Evolutionary conservation across 169 alveolate genomes (phyloP), one percentile per base, ranked within the genome.

Genomic region (Plasmodium chabaudi): DNA sequence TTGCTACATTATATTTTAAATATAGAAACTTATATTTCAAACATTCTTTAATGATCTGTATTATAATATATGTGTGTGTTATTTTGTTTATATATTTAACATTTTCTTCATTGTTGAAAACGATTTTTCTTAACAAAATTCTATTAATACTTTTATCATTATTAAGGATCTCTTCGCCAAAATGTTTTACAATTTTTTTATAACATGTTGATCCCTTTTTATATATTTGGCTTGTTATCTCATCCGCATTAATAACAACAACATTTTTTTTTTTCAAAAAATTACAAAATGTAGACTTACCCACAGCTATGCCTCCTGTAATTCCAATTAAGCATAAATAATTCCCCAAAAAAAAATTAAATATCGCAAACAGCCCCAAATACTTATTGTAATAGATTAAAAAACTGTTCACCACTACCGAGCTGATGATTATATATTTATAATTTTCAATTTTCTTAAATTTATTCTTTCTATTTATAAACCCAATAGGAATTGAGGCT

Each of bases 221-320:
- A 89, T 92, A 88, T 15, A 94, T 71, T 92, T 92, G 93, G 39
- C 23, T 63, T 4, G 74, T 51, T 46, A 65, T 55, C n/a, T 44
- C 89, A 55, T 46, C 75, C 17, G 71, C 73, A 79, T 72, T 91
- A 46, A 69, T 92, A 87, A 92, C 91, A 88, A 46, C 96, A 64
- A 68, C 93, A 68, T 82, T 90, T 88, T 67, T 93, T 88, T 55
- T 93, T 94, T 67, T 91, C 79, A 60, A 44, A 71, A 55, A 94
- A 87, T 55, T 84, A 91, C 96, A 94, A 55, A 94, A 88, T 15
- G 96, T 94, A 34, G 94, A 84, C 39, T 94, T 94, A 6, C 96
- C 96, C 21, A 91, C 93, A 5, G 95, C 96, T 70, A 94, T 92
- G 3, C 96, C 96, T 21, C 96, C 96, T 56, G 96, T 92, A 25